Conservation (phyloP, 768 basidiomycete genomes). For the Psilocybe tampanensis region DNA sequence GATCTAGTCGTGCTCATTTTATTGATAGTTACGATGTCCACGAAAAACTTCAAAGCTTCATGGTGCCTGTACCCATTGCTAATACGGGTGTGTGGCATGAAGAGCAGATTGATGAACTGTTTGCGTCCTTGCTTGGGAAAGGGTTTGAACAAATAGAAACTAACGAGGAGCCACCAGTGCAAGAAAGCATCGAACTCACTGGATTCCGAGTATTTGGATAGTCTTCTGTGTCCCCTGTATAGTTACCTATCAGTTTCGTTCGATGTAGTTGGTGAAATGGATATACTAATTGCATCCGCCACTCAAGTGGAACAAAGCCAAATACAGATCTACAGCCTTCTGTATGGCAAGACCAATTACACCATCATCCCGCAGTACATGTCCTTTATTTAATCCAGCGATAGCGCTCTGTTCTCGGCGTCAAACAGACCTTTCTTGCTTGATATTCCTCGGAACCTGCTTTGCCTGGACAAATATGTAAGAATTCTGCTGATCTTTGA, state of each 20-base stretch:
- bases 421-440: no score
- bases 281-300: slow-evolving; percentile 18
- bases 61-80: slow-evolving; percentile 79
- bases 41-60: slow-evolving; percentile 96
- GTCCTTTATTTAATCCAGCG: not conserved
- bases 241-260: not conserved
- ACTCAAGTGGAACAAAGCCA: slow-evolving; percentile 41
- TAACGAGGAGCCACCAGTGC: slow-evolving; percentile 30
- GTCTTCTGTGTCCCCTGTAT: slow-evolving; percentile 3
- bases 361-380: slow-evolving; percentile 7
- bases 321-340: slow-evolving; percentile 35
- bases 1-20: slow-evolving; percentile 2
- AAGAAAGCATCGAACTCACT: slow-evolving; percentile 31
- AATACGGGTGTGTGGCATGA: slow-evolving; percentile 83
- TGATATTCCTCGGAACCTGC: no score
- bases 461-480: not conserved
- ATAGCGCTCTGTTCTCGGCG: no score
- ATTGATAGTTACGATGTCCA: slow-evolving; percentile 83
- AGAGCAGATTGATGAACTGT: slow-evolving; percentile 94
- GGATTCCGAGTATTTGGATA: slow-evolving; percentile 68
- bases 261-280: slow-evolving; percentile 3
- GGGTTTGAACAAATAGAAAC: slow-evolving; percentile 50
- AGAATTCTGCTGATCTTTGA: not conserved
- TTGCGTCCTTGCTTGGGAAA: slow-evolving; percentile 83
- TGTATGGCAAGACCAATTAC: not conserved